A percentile compares a stretch with the other conserved stretches of the same genome.
Evolutionary conservation across 768 basidiomycete genomes (phyloP).

Genomic region (Lyophyllum decastes): DNA sequence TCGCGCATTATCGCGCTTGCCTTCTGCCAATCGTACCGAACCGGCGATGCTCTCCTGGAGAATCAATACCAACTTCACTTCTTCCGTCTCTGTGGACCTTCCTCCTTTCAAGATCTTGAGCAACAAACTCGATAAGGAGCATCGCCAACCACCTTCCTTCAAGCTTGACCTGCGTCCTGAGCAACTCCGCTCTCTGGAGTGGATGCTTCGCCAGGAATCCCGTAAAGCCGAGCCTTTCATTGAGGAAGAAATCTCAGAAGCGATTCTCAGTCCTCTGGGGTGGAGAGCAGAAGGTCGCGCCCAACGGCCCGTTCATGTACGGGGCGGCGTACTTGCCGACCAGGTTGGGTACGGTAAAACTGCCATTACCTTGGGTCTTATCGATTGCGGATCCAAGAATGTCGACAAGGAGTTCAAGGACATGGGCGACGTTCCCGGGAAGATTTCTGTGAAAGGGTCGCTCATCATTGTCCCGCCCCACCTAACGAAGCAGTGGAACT

Average conservation of each 20-base stretch:
- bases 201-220: conserved; percentile 89
- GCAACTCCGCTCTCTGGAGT: conserved; percentile 86
- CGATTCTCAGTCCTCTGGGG: conserved; percentile 79
- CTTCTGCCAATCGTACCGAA: conserved; percentile 50
- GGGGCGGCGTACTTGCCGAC: conserved; percentile 93
- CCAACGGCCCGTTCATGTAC: conserved; percentile 68
- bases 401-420: conserved; percentile 61
- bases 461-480: conserved; percentile 89
- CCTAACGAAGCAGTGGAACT: conserved; percentile 86
- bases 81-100: conserved; percentile 56
- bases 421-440: conserved; percentile 52
- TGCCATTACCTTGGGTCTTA: conserved; percentile 88
- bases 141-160: conserved; percentile 81
- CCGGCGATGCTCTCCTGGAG: conserved; percentile 71
- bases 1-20: conserved; percentile 81
- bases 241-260: conserved; percentile 95
- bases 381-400: conserved; percentile 66
- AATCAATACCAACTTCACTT: conserved; percentile 76
- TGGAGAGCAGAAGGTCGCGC: conserved; percentile 96
- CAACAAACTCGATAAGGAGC: conserved; percentile 72
- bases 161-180: conserved; percentile 73
- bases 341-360: conserved; percentile 98
- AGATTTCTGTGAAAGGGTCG: conserved; percentile 79
- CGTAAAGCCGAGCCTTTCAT: conserved; percentile 68
- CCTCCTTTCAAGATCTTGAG: conserved; percentile 72